Evolutionary conservation across 179 eudicot genomes (phyloP).

Genomic region (Spergularia azorica): DNA sequence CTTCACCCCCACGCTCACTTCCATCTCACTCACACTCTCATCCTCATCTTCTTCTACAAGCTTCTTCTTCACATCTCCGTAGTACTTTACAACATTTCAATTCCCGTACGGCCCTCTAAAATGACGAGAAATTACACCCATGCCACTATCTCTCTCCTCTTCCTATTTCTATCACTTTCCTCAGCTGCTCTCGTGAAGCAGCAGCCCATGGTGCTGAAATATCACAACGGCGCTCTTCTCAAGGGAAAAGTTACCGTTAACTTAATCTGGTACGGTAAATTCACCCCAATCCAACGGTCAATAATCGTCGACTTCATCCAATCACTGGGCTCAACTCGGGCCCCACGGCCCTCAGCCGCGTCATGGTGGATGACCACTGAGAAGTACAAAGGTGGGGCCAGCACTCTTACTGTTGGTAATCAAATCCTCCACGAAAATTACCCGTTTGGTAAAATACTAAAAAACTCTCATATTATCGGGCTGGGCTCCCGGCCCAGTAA

Average conservation of each 20-base stretch:
- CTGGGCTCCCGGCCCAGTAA: conserved; percentile 28
- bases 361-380: conserved; percentile 71
- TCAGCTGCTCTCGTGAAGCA: conserved; percentile 36
- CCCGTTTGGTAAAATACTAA: conserved; percentile 49
- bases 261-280: conserved; percentile 69
- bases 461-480: conserved; percentile 35
- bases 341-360: conserved; percentile 48
- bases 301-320: conserved; percentile 56
- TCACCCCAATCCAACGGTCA: conserved; percentile 59
- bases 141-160: conserved; percentile 23
- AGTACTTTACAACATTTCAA: too few species aligned
- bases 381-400: conserved; percentile 45
- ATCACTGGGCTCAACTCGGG: conserved; percentile 33
- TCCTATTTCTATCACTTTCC: conserved; percentile 10
- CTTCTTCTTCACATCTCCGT: neutral
- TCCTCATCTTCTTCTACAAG: neutral
- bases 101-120: conserved; percentile 5
- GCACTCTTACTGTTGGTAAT: conserved; percentile 37
- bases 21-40: conserved; percentile 17
- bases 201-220: conserved; percentile 50
- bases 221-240: conserved; percentile 67
- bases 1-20: neutral
- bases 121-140: conserved; percentile 26
- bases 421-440: conserved; percentile 45
- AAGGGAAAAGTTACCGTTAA: conserved; percentile 56